phyloP scores from a whole-genome alignment of 129 eudicot genomes.

The Helianthus tuberosus region DNA sequence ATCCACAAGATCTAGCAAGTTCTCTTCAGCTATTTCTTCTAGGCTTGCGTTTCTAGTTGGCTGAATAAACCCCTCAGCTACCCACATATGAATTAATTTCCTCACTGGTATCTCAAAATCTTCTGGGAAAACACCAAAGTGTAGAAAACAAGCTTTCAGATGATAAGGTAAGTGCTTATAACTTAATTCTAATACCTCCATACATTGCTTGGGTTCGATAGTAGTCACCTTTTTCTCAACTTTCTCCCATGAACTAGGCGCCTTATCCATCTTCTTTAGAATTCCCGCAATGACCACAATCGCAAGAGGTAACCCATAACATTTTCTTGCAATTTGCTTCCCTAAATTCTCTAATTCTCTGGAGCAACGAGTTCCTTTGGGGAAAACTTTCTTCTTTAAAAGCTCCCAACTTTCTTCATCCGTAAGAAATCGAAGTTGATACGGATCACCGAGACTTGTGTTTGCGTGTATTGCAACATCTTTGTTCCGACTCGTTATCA shows the following conservation, averaged over 20 bases:
- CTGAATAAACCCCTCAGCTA: conserved; percentile 1
- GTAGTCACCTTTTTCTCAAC: conserved; percentile 42
- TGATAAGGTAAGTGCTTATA: conserved; percentile 47
- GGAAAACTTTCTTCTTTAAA: conserved; percentile 36
- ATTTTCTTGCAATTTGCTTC: conserved; percentile 35
- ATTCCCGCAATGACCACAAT: conserved; percentile 42
- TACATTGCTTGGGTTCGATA: conserved; percentile 37
- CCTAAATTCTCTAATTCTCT: conserved; percentile 31
- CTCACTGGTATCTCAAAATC: conserved; percentile 32
- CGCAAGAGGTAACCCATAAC: conserved; percentile 31
- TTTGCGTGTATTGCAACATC: conserved; percentile 28
- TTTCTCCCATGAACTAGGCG: conserved; percentile 37
- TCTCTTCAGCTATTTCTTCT: conserved; percentile 44
- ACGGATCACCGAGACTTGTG: conserved; percentile 19
- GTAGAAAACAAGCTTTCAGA: background rate
- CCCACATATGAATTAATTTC: conserved; percentile 12
- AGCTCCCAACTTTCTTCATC: conserved; percentile 47
- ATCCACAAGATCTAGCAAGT: conserved; percentile 6
- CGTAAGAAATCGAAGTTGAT: conserved; percentile 26
- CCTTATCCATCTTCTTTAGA: conserved; percentile 30
- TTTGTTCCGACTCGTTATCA: conserved; percentile 38
- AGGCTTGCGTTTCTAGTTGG: conserved; percentile 11
- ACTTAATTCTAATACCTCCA: conserved; percentile 10
- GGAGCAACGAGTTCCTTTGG: conserved; percentile 35
- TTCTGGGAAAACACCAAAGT: conserved; percentile 53